These are phyloP conservation scores for Epichloe uncinata DNA, from an alignment of 2,329 filamentous ascomycete species.

Conservation along the genomic window DNA sequence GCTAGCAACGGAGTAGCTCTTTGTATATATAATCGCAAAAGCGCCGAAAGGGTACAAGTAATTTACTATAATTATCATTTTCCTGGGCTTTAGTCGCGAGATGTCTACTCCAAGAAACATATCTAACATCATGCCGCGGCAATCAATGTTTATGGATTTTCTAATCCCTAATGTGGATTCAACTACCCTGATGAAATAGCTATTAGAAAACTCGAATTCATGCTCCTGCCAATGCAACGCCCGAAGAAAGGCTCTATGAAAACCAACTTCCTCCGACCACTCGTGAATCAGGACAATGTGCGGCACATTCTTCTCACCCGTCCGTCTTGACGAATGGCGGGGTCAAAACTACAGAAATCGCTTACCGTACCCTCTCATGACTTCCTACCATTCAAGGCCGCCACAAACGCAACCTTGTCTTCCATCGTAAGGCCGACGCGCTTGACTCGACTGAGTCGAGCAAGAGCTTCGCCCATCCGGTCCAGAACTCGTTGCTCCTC, in stretches of 20 bases:
- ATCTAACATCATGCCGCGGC: neutral
- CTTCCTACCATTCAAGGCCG: constrained; percentile 42
- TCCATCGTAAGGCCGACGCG: constrained; percentile 70
- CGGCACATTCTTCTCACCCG: neutral
- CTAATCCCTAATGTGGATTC: neutral
- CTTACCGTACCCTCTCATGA: constrained; percentile 9
- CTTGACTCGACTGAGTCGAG: constrained; percentile 78
- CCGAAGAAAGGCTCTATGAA: neutral
- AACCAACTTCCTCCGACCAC: neutral
- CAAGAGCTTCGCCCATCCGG: constrained; percentile 69
- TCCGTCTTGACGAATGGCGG: neutral
- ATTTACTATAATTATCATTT: neutral
- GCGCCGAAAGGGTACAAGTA: no score
- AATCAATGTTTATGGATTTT: neutral
- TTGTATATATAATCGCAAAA: neutral
- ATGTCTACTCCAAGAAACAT: no score
- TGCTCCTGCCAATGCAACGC: constrained; percentile 13
- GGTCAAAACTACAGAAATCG: neutral
- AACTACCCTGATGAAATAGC: neutral
- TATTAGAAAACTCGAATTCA: neutral
- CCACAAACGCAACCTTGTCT: constrained; percentile 74
- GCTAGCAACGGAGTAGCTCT: neutral
- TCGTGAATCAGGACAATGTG: neutral
- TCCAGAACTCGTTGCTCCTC: constrained; percentile 64
- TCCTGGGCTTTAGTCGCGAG: no score